Percentiles rank a stretch among this genome's conserved stretches.
These are phyloP conservation scores for Acacia confusa DNA, from an alignment of 306 rosid species.

Conservation along the genomic window DNA sequence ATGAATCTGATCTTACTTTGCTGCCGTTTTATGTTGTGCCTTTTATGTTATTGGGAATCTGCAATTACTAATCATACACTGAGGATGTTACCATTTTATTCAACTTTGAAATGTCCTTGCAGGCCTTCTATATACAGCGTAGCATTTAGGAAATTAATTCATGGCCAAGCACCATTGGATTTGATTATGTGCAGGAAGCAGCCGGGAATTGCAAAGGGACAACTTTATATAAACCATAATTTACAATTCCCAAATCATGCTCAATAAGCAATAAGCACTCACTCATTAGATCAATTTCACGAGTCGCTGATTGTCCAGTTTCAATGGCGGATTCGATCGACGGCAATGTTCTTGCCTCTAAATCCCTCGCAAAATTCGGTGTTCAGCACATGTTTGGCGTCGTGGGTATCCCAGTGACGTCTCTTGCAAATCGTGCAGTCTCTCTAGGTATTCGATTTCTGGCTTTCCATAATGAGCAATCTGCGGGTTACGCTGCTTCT, in stretches of 20 bases:
- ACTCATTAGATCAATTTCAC: neutral
- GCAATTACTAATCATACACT: neutral
- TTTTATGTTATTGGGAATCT: neutral
- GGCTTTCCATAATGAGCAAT: conserved; percentile 93
- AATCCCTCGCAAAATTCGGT: conserved; percentile 61
- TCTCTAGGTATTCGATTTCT: conserved; percentile 76
- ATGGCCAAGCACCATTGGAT: conserved; percentile 92
- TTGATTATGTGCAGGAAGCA: conserved; percentile 90
- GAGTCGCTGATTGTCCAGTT: neutral
- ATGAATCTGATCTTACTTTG: neutral
- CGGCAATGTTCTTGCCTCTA: conserved; percentile 72
- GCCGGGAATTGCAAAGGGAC: conserved; percentile 83
- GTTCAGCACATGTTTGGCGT: conserved; percentile 91
- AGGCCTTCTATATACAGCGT: conserved; percentile 14
- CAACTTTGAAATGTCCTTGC: conserved; percentile 1
- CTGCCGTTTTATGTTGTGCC: neutral
- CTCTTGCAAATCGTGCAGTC: conserved; percentile 87
- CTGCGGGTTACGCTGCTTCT: conserved; percentile 97
- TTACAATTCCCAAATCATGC: neutral
- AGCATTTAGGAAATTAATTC: conserved; percentile 35
- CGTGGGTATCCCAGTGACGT: conserved; percentile 91
- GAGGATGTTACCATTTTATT: conserved; percentile 4
- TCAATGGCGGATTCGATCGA: conserved; percentile 40
- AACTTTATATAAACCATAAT: neutral
- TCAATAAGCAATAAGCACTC: neutral